These are phyloP conservation scores for Pulveroboletus frians DNA, from an alignment of 768 basidiomycete species.

Conservation along the genomic window DNA sequence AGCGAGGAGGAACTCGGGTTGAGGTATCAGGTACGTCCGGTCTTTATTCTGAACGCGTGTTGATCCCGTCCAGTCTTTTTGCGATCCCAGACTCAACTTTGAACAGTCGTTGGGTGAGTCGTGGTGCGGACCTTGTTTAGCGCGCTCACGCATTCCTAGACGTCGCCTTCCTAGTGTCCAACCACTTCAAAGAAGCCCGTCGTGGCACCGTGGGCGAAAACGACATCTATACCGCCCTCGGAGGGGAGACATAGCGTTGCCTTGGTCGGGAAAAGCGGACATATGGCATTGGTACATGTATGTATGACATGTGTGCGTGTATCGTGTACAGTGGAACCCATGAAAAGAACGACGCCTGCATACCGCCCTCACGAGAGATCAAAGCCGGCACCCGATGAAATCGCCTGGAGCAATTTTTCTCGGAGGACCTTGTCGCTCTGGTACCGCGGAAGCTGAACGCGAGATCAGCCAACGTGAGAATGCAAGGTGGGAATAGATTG, in stretches of 20 bases:
- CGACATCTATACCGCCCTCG: constrained; percentile 28
- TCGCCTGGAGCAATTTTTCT: constrained; percentile 79
- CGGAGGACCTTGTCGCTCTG: constrained; percentile 56
- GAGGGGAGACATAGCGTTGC: constrained; percentile 17
- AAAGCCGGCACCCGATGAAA: constrained; percentile 85
- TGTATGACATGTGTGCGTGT: not conserved
- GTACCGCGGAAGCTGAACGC: constrained; percentile 67
- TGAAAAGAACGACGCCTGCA: too few relatives aligned
- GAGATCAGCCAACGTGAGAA: not conserved
- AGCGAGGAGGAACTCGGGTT: constrained; percentile 85
- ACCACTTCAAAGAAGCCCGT: constrained; percentile 70
- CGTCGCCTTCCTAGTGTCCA: constrained; percentile 82
- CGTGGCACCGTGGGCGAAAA: constrained; percentile 27
- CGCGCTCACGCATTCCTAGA: constrained; percentile 36
- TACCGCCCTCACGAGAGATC: constrained; percentile 88
- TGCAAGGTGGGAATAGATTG: not conserved
- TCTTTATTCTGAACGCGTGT: not conserved
- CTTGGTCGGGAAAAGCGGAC: too few relatives aligned
- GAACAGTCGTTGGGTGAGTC: constrained; percentile 89
- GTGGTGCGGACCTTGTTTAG: not conserved
- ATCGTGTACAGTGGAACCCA: not conserved
- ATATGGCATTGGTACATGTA: constrained; percentile 10
- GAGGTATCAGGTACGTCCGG: constrained; percentile 75
- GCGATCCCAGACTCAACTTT: constrained; percentile 91
- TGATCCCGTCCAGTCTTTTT: constrained; percentile 61